Evolutionary conservation across 2,329 filamentous ascomycete species (phyloP), one percentile per base, ranked within the genome.

Genomic region (Chrysoporthe deuterocubensis): DNA sequence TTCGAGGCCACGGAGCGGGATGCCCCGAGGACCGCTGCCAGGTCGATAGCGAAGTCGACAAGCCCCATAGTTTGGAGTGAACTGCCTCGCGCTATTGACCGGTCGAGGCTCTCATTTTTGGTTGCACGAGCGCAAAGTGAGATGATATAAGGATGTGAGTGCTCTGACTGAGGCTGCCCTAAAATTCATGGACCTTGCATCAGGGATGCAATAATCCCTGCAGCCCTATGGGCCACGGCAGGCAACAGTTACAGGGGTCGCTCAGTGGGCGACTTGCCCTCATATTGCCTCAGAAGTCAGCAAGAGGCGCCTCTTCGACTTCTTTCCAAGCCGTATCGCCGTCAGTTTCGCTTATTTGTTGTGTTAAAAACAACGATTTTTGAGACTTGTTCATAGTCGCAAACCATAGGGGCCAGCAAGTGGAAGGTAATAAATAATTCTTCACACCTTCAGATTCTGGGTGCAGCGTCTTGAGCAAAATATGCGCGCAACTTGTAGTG

Each of bases 1-100:
- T 86, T 89, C 61, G 84, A 79, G 61, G 90, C 90, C 69, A 94
- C 85, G 44, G 86, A 86, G 69, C 89, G 87, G 62, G 91, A 90
- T 76, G 89, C 91, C 81, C 85, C 88, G 77, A 91, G 83, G 71
- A 94, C 83, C 69, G 89, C 87, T 72, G 89, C 88, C 73, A 91
- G 82, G 81, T 94, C 92, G 76, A 94, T 82, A 71, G 84, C 81
- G 75, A 84, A 87, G 80, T 87, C 90, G 80, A 85, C 87, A 84
- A 88, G 81, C 78, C 86, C 81, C 87, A 89, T 89, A 68, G 70
- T 61, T 54, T n/a, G 18, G 42, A 50, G 40, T 62, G 26, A 46
- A 43, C 13, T 9, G 1, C 7, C 40, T 18, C 26, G 57, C 26
- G 14, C 52, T 67, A 59, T 44, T 54, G 34, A 43, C n/a, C 13